These are phyloP conservation scores for Citrus maxima DNA, from an alignment of 345 rosid species.

Conservation along the genomic window DNA sequence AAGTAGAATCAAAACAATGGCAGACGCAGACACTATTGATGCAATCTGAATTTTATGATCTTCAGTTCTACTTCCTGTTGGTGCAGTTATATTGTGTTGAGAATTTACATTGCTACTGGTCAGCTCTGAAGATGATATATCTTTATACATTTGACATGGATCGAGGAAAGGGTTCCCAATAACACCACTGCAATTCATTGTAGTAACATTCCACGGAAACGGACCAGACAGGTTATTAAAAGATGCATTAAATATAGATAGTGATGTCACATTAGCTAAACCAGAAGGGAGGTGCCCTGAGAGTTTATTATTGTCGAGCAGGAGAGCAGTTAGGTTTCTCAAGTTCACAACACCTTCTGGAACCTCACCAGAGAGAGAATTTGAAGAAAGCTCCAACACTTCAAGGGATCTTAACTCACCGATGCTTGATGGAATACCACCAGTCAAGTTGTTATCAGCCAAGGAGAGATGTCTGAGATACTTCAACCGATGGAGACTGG, in stretches of 20 bases:
- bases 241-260: constrained; percentile 10
- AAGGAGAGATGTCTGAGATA: constrained; percentile 21
- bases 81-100: not conserved
- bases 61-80: not conserved
- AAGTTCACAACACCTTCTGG: constrained; percentile 2
- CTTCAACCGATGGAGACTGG: constrained; percentile 12
- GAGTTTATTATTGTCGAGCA: constrained; percentile 16
- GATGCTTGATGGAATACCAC: constrained; percentile 14
- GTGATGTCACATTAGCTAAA: constrained; percentile 1
- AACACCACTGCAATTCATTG: constrained; percentile 9
- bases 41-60: constrained; percentile 28
- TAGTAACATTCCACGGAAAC: not conserved
- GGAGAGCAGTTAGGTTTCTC: constrained; percentile 16
- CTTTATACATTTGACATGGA: not conserved
- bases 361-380: constrained; percentile 9
- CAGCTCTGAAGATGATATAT: constrained; percentile 2
- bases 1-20: constrained; percentile 26
- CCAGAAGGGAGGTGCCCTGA: constrained; percentile 11
- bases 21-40: constrained; percentile 29
- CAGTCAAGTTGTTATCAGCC: constrained; percentile 25
- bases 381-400: constrained; percentile 2
- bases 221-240: constrained; percentile 8
- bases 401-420: constrained; percentile 1
- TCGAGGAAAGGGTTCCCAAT: not conserved
- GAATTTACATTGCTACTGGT: not conserved